Base-by-base conservation (phyloP, 2,329 filamentous ascomycete species). In the Davidsoniella eucalypti region DNA sequence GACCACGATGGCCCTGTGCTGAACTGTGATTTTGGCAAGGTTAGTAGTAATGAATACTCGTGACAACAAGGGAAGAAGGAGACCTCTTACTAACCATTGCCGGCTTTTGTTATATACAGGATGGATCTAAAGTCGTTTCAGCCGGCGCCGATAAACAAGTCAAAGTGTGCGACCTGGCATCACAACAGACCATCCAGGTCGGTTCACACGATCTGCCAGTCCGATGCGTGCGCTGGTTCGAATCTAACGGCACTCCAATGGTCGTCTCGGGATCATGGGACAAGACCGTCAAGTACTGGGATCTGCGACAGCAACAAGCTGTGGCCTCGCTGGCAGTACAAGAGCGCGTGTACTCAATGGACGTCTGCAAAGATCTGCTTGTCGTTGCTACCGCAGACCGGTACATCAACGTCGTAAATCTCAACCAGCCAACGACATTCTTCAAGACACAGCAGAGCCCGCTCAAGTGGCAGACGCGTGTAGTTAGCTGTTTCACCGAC, bases 371-470 rank as follows among this genome's bases (percentile, higher is more conserved):
- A 62, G 82, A 92, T 59, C 73, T 98, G 47, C 76, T 95, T 40
- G 92, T 98, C 17, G 72, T 95, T 52, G 92, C 84, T 55, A 96
- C 88, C 1, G 92, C 92, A 10, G 92, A 98, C 62, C 80, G 92
- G 54, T 94, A 93, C 66, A 94, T 98, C 71, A 88, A 96, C 64
- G 82, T 98, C 55, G 73, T 98, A 67, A 87, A 94, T 66, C 76
- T 98, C 50, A 81, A 83, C 61, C 82, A 93, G 54, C 92, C 92
- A 3, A 78, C 77, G 49, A 87, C 86, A 59, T 87, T 95, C 66
- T 95, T 94, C 76, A 98, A 98, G 75, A 90, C 86, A 8, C 75
- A 95, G 47, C 87, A 94, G 67, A 94, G 87, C 61, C 92, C 92
- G 2, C 75, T 98, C 42, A 98, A 98, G 69, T 98, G 88, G 87